These are phyloP conservation scores for Bombardia bombarda DNA, from an alignment of 495 filamentous ascomycete genomes.

Conservation along the genomic window DNA sequence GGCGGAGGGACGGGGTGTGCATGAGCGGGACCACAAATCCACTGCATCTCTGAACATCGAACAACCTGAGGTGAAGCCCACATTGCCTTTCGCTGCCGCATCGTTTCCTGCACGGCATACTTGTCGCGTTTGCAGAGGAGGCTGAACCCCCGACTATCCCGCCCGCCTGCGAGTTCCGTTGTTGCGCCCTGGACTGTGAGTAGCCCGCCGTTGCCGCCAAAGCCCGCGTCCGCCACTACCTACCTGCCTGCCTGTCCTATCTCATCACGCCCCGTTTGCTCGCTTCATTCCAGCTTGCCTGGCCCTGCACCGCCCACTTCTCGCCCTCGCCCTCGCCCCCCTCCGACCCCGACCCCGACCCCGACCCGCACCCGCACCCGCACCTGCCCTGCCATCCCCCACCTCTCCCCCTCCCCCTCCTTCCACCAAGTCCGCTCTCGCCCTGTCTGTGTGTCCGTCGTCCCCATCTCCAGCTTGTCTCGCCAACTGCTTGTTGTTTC, in stretches of 20 bases:
- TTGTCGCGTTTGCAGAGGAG: neutral
- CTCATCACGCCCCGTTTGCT: neutral
- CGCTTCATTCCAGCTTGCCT: neutral
- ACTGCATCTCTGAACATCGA: slow-evolving; percentile 1
- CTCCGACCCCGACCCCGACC: neutral
- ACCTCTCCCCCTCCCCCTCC: neutral
- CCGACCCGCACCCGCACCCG: neutral
- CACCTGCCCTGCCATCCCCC: neutral
- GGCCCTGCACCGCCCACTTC: neutral
- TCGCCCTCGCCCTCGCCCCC: neutral
- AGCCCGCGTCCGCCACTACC: too few relatives aligned
- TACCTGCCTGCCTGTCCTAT: too few relatives aligned
- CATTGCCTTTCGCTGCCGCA: neutral
- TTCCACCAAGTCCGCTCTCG: neutral
- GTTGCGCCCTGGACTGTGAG: too few relatives aligned
- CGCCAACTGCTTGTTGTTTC: neutral
- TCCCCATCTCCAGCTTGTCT: neutral
- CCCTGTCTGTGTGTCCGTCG: too few relatives aligned
- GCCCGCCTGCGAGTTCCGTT: too few relatives aligned
- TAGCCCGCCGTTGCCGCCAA: too few relatives aligned
- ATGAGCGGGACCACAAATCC: neutral
- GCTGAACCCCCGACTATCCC: neutral
- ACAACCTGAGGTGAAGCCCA: neutral
- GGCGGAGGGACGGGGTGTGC: neutral
- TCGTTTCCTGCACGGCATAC: neutral